A percentile compares a stretch with the other conserved stretches of the same genome.
These are phyloP conservation scores for Corymbia maculata DNA, from an alignment of 345 rosid species.

Conservation along the genomic window DNA sequence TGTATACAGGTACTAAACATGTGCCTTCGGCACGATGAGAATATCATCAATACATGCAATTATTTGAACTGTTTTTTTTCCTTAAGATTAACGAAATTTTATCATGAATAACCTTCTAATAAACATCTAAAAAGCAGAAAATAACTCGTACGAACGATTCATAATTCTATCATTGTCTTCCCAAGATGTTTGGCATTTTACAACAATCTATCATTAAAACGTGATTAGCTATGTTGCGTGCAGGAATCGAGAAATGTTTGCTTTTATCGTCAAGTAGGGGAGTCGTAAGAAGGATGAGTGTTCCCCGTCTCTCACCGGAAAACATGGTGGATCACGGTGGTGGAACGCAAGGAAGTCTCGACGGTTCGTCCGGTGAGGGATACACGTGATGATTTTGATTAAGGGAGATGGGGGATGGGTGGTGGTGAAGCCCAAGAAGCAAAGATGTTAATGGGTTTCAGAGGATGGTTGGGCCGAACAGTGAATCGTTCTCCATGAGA, in stretches of 20 bases:
- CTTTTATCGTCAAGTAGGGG: background rate
- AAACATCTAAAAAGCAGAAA: background rate
- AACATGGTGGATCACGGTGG: background rate
- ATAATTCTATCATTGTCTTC: background rate
- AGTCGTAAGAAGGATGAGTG: background rate
- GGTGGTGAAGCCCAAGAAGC: background rate
- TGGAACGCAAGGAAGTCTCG: background rate
- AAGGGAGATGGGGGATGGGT: background rate
- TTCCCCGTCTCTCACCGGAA: too few species aligned
- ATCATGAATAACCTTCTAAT: background rate
- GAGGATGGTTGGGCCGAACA: background rate
- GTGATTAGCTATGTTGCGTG: background rate
- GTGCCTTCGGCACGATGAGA: background rate
- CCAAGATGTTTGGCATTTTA: background rate
- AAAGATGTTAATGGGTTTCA: background rate
- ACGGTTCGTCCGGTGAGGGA: background rate
- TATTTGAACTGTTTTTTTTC: background rate
- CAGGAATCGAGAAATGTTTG: background rate
- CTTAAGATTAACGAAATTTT: background rate
- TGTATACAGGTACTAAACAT: background rate
- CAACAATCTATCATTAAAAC: background rate
- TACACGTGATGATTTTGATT: background rate
- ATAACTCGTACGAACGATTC: background rate
- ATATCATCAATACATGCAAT: background rate
- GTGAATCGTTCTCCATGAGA: background rate